Base-by-base conservation (phyloP, 108 stramenopile genomes). In the Fistulifera pelliculosa region DNA sequence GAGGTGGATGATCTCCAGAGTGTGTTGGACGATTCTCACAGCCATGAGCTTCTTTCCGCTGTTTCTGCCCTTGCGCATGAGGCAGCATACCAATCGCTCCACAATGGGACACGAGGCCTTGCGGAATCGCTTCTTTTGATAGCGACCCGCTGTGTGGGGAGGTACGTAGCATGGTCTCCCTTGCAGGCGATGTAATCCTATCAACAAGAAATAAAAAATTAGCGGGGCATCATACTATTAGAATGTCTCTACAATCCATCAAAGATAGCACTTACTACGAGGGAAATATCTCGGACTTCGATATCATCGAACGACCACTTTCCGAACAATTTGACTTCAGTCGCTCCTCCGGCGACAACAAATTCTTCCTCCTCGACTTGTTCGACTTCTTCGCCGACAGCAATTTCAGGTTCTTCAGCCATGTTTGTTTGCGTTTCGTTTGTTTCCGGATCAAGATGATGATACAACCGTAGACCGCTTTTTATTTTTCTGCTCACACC, bases 71-170 rank as follows among this genome's bases (percentile, higher is more conserved):
- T 97, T 94, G 61, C 83, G 77, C 98, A 99, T 99, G 47, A 99
- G 76, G 74, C 87, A 82, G 70, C 90, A 93, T n/a, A 84, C 96
- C 51, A 99, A 77, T 59, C 98, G 96, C 64, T 99, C 99, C 40
- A 96, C 94, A 61, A 99, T 95, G 42, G 99, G 99, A 79, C 97
- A 98, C 54, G 92, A 86, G 28, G 96, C 99, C 94, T 99, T 99
- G 66, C 97, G 94, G 83, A 99, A 99, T 48, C 95, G 83, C 79
- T 97, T 98, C 86, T 93, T 92, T 92, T 99, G 98, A 82, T 99
- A 99, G 43, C 98, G 94, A 54, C 98, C 98, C 47, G 96, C 97
- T n/a, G 99, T 99, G 96, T 99, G 99, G 52, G 96, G 58, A 97
- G 77, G 91, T 83, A 99, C 31, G 90, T 92, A 58, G 96, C 94